Evolutionary conservation across 306 rosid species (phyloP), one percentile per base, ranked within the genome.

Genomic region (Lathyrus tuberosus): DNA sequence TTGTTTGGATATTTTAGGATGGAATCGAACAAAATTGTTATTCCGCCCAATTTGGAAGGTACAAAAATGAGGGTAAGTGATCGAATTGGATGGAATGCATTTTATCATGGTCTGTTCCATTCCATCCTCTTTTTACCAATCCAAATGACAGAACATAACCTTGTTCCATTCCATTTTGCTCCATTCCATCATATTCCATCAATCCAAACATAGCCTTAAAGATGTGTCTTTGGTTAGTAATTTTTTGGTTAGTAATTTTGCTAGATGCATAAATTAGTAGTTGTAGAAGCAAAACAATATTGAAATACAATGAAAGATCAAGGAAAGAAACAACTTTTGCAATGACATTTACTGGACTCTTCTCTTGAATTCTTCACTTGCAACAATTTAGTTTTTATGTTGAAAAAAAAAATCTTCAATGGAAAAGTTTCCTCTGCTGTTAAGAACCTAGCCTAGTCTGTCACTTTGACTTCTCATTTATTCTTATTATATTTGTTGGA

Each of bases 301-400:
- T 13, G 49, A 51, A 53, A 42, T 62, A 31, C 47, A 47, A 35
- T 63, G 38, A 53, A 77, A 71, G 56, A 37, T 3, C 0, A 44
- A 35, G 18, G 47, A 71, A 64, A 54, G 48, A 64, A 62, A 28
- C 38, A 51, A 65, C 18, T 5, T 3, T 33, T 4, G 44, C 22
- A 70, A 1, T 53, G 13, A 38, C 24, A 70, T 37, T 56, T 54
- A 20, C 58, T 64, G 4, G 42, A 35, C 56, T 57, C 62, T 63
- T 20, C 35, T 14, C 48, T 24, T 46, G 71, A 20, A 10, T 63
- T 68, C 18, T 69, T 49, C 20, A 30, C 44, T 43, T 24, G 44
- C 14, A 77, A 13, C 52, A 31, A 20, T 42, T 30, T 52, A 8
- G 7, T 49, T 53, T 63, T 35, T 58, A 53, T 44, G 13, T 7